A percentile compares a stretch with the other conserved stretches of the same genome.
These are phyloP conservation scores for Metschnikowia hibisci DNA, from an alignment of 805 yeast species.

Conservation along the genomic window DNA sequence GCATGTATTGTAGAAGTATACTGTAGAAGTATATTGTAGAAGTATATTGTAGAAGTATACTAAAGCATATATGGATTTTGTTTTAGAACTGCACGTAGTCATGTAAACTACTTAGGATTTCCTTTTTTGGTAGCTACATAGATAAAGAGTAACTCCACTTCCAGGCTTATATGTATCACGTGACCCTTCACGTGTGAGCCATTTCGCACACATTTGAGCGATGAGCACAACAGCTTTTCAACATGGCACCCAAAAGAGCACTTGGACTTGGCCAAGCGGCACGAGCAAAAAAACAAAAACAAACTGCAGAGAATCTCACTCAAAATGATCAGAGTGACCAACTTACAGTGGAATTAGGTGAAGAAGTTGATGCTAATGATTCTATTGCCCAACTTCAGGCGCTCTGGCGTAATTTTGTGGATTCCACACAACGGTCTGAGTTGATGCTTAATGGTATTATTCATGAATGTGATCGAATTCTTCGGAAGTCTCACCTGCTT, in stretches of 20 bases:
- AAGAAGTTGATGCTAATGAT: constrained; percentile 69
- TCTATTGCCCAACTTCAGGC: constrained; percentile 74
- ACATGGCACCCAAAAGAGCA: constrained; percentile 29
- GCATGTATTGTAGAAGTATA: no score
- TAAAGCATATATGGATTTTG: no score
- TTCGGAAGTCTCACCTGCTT: constrained; percentile 39
- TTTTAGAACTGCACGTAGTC: no score
- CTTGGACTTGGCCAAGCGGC: constrained; percentile 38
- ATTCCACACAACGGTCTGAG: constrained; percentile 57
- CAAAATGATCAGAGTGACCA: constrained; percentile 17
- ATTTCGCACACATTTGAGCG: neutral
- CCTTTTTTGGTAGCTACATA: no score
- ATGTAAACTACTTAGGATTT: no score
- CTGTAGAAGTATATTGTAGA: no score
- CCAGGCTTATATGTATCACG: no score
- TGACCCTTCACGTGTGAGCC: neutral
- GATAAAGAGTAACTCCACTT: no score
- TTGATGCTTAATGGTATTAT: constrained; percentile 73
- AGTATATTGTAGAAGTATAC: no score
- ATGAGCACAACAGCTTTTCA: neutral
- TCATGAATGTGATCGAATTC: constrained; percentile 85
- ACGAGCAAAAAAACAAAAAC: constrained; percentile 26
- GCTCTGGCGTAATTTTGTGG: constrained; percentile 61
- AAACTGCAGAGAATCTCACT: neutral
- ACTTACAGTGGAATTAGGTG: constrained; percentile 59